phyloP scores from a whole-genome alignment of 768 basidiomycete species.

The Rhodotorula diobovata region DNA sequence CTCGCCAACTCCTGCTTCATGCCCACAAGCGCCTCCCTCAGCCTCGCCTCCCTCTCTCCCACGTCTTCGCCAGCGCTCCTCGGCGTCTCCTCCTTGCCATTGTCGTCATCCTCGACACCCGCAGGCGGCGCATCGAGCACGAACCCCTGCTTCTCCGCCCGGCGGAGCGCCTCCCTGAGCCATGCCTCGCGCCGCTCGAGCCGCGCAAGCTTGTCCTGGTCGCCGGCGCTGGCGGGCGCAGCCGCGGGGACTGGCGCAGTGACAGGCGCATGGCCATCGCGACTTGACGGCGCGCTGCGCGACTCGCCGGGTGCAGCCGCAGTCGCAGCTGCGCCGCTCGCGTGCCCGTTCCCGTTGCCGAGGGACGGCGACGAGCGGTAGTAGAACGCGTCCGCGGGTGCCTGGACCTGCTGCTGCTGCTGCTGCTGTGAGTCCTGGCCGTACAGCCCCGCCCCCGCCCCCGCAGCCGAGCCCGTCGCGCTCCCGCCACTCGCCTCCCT shows the following conservation, averaged over 20 bases:
- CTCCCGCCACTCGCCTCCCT: no score
- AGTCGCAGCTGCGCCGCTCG: background rate
- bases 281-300: no score
- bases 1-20: conserved; percentile 84
- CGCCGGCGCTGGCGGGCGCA: background rate
- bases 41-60: conserved; percentile 5
- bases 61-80: conserved; percentile 12
- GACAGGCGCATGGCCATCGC: no score
- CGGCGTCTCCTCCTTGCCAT: background rate
- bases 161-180: conserved; percentile 73
- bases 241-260: no score
- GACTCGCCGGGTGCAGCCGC: background rate
- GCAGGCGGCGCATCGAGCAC: conserved; percentile 47
- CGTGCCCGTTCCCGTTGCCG: no score
- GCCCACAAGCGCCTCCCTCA: conserved; percentile 52
- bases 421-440: background rate
- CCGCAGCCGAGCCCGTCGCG: no score
- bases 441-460: no score
- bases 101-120: conserved; percentile 40
- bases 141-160: conserved; percentile 75
- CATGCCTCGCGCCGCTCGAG: conserved; percentile 73
- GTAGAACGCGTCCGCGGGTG: conserved; percentile 62
- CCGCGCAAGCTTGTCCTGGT: conserved; percentile 61
- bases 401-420: conserved; percentile 44
- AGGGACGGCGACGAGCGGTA: conserved; percentile 32